Base-by-base conservation (phyloP, 139 green algal genomes). In the Coccomyxa sp. region DNA sequence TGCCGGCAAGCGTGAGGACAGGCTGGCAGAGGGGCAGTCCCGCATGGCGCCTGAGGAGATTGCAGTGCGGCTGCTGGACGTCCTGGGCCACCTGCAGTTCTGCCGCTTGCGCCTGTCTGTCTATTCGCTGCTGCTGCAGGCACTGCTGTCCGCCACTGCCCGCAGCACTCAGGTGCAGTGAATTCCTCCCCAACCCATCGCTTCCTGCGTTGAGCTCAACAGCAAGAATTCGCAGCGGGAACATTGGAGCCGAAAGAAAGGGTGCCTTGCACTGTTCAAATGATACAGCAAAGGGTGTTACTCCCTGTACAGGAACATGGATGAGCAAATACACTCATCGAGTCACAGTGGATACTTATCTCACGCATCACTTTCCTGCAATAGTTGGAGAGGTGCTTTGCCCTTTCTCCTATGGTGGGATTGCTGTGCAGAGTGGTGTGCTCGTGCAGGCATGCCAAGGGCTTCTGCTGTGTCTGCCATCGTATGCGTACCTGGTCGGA, bases 81-180 rank as follows among this genome's bases (percentile, higher is more conserved):
- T 71, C 16, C 71, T 86, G 23, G 85, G 84, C 13, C 71, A 86
- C 77, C 60, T 91, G 21, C 88, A 90, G 66, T 91, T 91, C 74
- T 88, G 86, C 68, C 79, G 84, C 32, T 74, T 85, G 66, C 68
- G 59, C 76, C 63, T 84, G 23, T 71, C 83, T 12, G 79, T 82
- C 57, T 86, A 86, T 32, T 71, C 80, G 31, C 51, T 63, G 21
- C 80, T 91, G 76, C 82, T 90, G 66, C 63, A 84, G 21, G 76
- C 32, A 0, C 80, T 67, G 25, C 76, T 91, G 32, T 57, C 82
- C 27, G 79, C 84, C 25, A 58, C 57, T 74, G 63, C 82, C 27
- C 13, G 15, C 16, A 45, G 79, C 79, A 11, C 25, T 25, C 23
- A 82, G 77, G 38, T 83, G 27, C 25, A 51, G 38, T 51, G n/a